Evolutionary conservation across 1,139 yeast species (phyloP), one percentile per base, ranked within the genome.

Genomic region (Wickerhamomyces sp.): DNA sequence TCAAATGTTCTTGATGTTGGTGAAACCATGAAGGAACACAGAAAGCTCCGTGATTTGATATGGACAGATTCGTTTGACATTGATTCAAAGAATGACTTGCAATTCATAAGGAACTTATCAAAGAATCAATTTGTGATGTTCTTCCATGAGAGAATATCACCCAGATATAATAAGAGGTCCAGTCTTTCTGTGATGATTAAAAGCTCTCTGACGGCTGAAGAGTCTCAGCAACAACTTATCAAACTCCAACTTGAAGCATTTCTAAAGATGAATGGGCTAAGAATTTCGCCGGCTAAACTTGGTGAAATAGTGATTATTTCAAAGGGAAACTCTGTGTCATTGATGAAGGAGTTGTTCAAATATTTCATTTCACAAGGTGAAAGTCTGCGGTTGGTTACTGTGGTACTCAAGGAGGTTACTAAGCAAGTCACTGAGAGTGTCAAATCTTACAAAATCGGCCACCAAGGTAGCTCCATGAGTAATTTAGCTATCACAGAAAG

Each of bases 11-110:
- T 39, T 4, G 53, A 54, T 7, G 53, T 61, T 6, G 50, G 58
- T 13, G 56, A 54, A 14, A 47, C 58, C 1, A 60, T 69, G 52
- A 62, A 54, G 27, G 44, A 50, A 2, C 87, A 80, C 52, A 68
- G 63, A 38, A 59, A 61, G 27, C 48, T 58, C 27, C 74, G 75
- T 71, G 81, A 74, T 39, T 68, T 70, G 41, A 77, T 81, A 4
- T 51, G 65, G 12, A 67, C 64, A 28, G 60, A 65, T 35, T 64
- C 67, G 5, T 71, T 70, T 47, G 44, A 60, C 24, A 72, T 73
- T 44, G 49, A 58, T 2, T 70, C 69, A 3, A 62, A 60, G 5
- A 69, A 66, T 28, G 67, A 62, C 27, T 72, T 69, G 45, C 32
- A 39, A 0, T 17, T 62, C 0, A 47, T 72, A 1, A 38, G 50